Base-by-base conservation (phyloP, 768 basidiomycete genomes). In the Psilocybe tampanensis region DNA sequence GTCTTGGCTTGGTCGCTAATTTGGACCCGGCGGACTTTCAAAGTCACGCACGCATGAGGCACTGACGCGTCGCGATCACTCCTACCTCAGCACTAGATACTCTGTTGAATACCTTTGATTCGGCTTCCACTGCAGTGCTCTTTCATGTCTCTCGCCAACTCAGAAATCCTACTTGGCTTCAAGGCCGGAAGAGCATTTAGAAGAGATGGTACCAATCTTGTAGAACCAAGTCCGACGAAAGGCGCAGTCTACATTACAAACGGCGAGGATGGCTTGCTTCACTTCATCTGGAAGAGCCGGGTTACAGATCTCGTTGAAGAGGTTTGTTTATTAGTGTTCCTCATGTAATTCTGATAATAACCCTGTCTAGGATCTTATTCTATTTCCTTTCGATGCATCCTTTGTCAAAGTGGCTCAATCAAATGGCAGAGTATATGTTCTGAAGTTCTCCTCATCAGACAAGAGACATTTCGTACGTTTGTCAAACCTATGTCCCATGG, bases 391-490 rank as follows among this genome's bases (percentile, higher is more conserved):
- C 2, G 94, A 97, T 71, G 94, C 94, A 3, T 83, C 80, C 0
- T 93, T 97, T 67, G 79, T 80, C 63, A 89, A 86, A 70, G 89
- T 95, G 9, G 58, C 81, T 1, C 84, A 92, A 65, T 82, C 88
- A 7, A 48, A 65, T 29, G 92, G 90, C 6, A 78, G 93, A 59
- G 86, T 89, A 4, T 93, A 91, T 64, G 91, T 95, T 60, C 87
- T 96, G 70, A 93, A 91, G 73, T 96, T 97, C 76, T 87, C 89
- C 0, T 94, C 91, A 19, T 95, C 94, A 13, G 83, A 93, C 68
- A 90, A 93, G 67, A 84, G 86, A 60, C 90, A 95, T 70, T 96
- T 97, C 70, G 94, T 95, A 66, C 32, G 60, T 60, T 9, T 57
- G 2, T 32, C 55, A 32, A n/a, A 8, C 13, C 15, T 49, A 3